Conservation (phyloP, 139 green algal species). For the Picochlorum sp. region DNA sequence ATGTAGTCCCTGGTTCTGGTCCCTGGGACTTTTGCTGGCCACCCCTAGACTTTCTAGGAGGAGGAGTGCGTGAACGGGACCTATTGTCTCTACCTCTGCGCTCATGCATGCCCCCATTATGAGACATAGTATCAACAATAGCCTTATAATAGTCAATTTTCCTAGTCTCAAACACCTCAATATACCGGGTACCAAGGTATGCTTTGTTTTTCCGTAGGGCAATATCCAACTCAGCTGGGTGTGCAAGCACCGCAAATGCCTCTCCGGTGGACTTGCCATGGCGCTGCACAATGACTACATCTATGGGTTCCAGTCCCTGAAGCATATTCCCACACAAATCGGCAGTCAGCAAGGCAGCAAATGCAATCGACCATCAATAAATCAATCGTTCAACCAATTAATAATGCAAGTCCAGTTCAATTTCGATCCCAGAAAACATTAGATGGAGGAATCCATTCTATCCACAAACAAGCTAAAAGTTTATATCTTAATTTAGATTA, state of each 20-base stretch:
- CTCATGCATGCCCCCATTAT: conserved; percentile 2
- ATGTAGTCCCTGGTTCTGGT: not conserved
- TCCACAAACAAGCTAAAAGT: too few relatives aligned
- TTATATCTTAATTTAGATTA: too few relatives aligned
- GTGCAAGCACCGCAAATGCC: conserved; percentile 56
- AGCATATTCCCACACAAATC: not conserved
- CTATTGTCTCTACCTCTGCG: not conserved
- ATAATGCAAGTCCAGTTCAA: too few relatives aligned
- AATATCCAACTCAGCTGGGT: conserved; percentile 45
- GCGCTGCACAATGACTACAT: conserved; percentile 56
- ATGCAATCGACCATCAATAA: too few relatives aligned
- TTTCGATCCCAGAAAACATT: too few relatives aligned
- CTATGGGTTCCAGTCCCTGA: conserved; percentile 59
- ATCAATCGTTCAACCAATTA: too few relatives aligned
- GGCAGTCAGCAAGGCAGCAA: too few relatives aligned
- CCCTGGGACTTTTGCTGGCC: not conserved
- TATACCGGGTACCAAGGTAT: conserved; percentile 69
- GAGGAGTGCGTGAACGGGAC: not conserved
- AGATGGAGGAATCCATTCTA: too few relatives aligned
- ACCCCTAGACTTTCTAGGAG: not conserved
- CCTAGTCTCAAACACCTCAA: conserved; percentile 67
- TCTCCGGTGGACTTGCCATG: conserved; percentile 60
- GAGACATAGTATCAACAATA: too few relatives aligned
- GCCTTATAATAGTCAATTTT: conserved; percentile 65
- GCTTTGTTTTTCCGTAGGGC: conserved; percentile 57